A percentile compares a stretch with the other conserved stretches of the same genome.
These are phyloP conservation scores for Dinochytrium kinnereticum DNA, from an alignment of 371 early-diverging fungal genomes.

Conservation along the genomic window DNA sequence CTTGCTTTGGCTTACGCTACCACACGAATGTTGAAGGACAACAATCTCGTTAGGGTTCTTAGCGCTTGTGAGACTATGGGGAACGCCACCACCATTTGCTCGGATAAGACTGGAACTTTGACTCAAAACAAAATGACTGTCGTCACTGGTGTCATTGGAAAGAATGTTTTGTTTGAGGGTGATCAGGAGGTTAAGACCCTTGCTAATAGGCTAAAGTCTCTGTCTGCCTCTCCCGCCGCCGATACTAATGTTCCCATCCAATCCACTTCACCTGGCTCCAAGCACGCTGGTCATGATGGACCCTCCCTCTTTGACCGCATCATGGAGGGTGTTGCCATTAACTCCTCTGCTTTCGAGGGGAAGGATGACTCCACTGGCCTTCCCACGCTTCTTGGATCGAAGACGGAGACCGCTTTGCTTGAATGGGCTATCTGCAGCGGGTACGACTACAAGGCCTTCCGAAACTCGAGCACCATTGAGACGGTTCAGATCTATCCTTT, in stretches of 20 bases:
- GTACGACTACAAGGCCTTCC: slow-evolving; percentile 53
- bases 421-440: slow-evolving; percentile 64
- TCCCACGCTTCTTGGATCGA: slow-evolving; percentile 79
- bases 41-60: slow-evolving; percentile 55
- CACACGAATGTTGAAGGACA: slow-evolving; percentile 81
- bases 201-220: not conserved
- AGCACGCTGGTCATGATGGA: slow-evolving; percentile 15
- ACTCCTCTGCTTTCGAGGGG: slow-evolving; percentile 89
- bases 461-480: slow-evolving; percentile 53
- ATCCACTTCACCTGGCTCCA: not conserved
- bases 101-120: slow-evolving; percentile 97
- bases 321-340: slow-evolving; percentile 73
- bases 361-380: slow-evolving; percentile 62
- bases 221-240: slow-evolving; percentile 8
- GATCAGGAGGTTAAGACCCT: slow-evolving; percentile 22
- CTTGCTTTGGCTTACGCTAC: slow-evolving; percentile 95
- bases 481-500: slow-evolving; percentile 76
- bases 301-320: slow-evolving; percentile 19
- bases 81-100: slow-evolving; percentile 94
- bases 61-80: slow-evolving; percentile 73
- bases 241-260: not conserved
- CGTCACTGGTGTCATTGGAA: slow-evolving; percentile 37
- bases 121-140: slow-evolving; percentile 97
- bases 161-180: slow-evolving; percentile 35
- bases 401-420: slow-evolving; percentile 85